Percentiles rank a stretch among this genome's conserved stretches.
phyloP scores from a whole-genome alignment of 306 rosid species.

The Trichosanthes cucumerina region DNA sequence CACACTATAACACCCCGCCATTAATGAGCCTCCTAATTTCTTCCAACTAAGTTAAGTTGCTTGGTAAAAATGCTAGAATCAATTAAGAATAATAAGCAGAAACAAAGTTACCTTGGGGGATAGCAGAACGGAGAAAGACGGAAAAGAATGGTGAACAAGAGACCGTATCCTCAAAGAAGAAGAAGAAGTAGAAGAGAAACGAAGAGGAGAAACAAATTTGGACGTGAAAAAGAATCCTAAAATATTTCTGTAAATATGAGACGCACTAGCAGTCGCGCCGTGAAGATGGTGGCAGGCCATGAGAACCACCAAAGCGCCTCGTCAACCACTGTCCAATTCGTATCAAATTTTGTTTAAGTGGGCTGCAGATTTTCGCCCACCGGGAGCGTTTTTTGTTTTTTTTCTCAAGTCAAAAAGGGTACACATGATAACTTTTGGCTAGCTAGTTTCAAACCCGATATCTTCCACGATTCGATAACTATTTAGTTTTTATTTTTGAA shows the following conservation, averaged over 20 bases:
- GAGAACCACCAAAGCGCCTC: neutral
- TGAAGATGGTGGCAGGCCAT: constrained; percentile 13
- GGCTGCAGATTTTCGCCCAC: no score
- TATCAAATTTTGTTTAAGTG: neutral
- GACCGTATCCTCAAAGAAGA: neutral
- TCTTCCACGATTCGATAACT: no score
- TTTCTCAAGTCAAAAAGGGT: no score
- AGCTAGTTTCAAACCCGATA: no score
- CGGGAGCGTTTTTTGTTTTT: no score
- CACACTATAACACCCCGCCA: neutral
- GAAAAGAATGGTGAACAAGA: neutral
- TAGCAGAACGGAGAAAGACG: neutral
- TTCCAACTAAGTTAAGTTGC: neutral
- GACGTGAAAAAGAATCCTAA: neutral
- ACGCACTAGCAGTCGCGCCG: neutral
- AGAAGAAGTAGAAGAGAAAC: neutral
- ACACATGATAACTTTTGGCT: no score
- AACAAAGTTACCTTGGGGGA: constrained; percentile 3
- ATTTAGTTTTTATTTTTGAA: no score
- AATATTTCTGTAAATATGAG: neutral
- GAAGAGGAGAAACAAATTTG: neutral
- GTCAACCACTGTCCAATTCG: neutral
- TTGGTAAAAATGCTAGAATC: neutral
- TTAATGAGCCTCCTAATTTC: neutral
- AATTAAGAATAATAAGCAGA: neutral